Percentiles rank a stretch among this genome's conserved stretches.
Evolutionary conservation across 768 basidiomycete genomes (phyloP).

Genomic region (Strobilomyces dryophilus): DNA sequence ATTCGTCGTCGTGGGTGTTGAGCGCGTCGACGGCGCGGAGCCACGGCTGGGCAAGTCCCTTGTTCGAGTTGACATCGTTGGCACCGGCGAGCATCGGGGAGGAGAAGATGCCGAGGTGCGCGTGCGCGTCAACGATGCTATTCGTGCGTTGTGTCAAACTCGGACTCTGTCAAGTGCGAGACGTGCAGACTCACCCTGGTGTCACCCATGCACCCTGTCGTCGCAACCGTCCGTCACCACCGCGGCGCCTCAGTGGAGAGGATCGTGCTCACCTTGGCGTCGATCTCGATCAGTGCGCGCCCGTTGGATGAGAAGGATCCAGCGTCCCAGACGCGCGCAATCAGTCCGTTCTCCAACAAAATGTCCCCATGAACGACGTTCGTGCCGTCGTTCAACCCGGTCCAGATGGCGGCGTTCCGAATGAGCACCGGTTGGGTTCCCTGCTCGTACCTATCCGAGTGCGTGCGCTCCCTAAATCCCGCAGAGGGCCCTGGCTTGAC

Average conservation of each 20-base stretch:
- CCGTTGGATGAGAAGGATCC: background rate
- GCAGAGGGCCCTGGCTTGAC: constrained; percentile 40
- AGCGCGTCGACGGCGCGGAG: constrained; percentile 66
- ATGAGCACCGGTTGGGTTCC: constrained; percentile 55
- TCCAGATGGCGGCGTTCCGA: constrained; percentile 76
- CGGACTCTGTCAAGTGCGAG: too few relatives aligned
- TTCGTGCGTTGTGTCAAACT: background rate
- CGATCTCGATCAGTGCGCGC: constrained; percentile 35
- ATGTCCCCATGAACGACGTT: constrained; percentile 57
- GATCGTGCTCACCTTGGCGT: constrained; percentile 30
- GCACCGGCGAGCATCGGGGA: constrained; percentile 40
- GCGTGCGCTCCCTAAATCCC: constrained; percentile 44
- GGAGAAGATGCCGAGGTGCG: constrained; percentile 47
- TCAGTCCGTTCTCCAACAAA: constrained; percentile 59
- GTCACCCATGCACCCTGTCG: constrained; percentile 67
- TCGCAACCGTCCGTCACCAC: background rate
- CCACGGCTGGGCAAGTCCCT: constrained; percentile 48
- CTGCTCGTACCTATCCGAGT: constrained; percentile 51
- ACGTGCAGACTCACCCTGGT: constrained; percentile 32
- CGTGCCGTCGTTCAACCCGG: constrained; percentile 54
- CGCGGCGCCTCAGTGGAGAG: too few relatives aligned
- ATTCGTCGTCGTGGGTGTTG: constrained; percentile 70
- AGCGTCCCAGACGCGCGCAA: constrained; percentile 48
- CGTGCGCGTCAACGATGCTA: constrained; percentile 53
- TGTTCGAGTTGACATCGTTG: constrained; percentile 51